Evolutionary conservation across 1,139 yeast genomes (phyloP).

Genomic region (Yamadazyma taylorii): DNA sequence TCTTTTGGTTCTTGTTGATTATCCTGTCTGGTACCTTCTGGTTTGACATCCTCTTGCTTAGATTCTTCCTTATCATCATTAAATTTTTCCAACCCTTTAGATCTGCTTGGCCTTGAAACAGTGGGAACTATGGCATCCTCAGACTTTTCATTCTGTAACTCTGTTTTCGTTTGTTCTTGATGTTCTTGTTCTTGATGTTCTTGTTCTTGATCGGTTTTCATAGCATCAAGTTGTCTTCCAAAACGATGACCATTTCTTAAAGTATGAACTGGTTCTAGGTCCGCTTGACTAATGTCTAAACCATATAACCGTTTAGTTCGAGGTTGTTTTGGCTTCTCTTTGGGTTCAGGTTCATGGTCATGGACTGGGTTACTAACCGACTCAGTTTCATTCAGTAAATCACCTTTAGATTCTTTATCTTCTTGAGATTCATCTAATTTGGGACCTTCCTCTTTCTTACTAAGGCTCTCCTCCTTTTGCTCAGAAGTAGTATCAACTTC

Average conservation of each 20-base stretch:
- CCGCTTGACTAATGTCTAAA: constrained; percentile 20
- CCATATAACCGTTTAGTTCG: constrained; percentile 19
- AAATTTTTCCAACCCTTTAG: too few species aligned
- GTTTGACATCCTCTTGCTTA: too few species aligned
- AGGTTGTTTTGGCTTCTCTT: constrained; percentile 1
- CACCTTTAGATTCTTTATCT: constrained; percentile 2
- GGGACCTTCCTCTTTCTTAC: constrained; percentile 1
- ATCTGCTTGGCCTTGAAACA: too few species aligned
- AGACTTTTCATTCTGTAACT: constrained; percentile 1
- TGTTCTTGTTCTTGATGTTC: constrained; percentile 1
- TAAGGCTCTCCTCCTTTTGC: too few species aligned
- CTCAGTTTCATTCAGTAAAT: too few species aligned
- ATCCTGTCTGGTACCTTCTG: not conserved
- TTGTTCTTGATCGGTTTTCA: not conserved
- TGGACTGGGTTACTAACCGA: too few species aligned
- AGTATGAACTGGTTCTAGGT: constrained; percentile 21
- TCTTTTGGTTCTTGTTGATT: not conserved
- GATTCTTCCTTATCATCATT: too few species aligned
- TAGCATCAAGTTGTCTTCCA: constrained; percentile 11
- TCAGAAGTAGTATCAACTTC: too few species aligned
- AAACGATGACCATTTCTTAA: constrained; percentile 24
- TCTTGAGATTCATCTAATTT: too few species aligned
- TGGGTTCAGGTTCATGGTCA: constrained; percentile 1
- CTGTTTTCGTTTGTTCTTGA: not conserved
- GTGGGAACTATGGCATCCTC: constrained; percentile 5